A percentile compares a stretch with the other conserved stretches of the same genome.
phyloP scores from a whole-genome alignment of 345 rosid genomes.

The Gossypium herbaceum region DNA sequence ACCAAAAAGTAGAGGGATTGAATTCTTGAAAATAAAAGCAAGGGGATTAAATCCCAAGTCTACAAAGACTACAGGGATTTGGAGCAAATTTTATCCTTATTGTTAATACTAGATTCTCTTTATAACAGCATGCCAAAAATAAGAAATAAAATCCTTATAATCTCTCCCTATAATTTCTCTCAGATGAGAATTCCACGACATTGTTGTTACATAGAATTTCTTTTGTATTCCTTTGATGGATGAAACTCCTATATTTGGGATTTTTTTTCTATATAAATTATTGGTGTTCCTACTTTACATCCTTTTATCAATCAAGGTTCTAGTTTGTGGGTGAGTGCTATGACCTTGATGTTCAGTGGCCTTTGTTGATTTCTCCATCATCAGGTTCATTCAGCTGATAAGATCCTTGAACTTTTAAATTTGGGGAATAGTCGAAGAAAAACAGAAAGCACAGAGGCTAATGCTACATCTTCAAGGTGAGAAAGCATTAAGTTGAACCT shows the following conservation, averaged over 20 bases:
- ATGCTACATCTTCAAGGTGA: slow-evolving; percentile 85
- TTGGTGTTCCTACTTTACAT: neutral
- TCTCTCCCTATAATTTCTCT: no score
- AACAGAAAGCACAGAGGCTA: slow-evolving; percentile 93
- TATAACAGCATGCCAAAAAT: no score
- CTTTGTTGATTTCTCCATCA: slow-evolving; percentile 20
- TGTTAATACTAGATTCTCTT: no score
- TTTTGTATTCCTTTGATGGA: slow-evolving; percentile 1
- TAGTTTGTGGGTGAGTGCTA: slow-evolving; percentile 2
- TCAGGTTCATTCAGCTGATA: slow-evolving; percentile 85
- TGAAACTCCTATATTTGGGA: neutral
- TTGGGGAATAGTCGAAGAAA: slow-evolving; percentile 88
- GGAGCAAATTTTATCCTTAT: no score
- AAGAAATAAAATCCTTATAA: no score
- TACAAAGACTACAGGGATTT: no score
- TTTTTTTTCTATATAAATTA: neutral
- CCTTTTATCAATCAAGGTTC: neutral
- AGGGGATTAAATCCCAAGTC: no score
- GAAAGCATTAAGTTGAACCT: slow-evolving; percentile 13
- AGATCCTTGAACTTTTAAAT: slow-evolving; percentile 86
- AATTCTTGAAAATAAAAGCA: no score
- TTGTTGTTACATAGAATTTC: neutral
- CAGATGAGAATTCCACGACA: no score
- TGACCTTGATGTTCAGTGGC: neutral
- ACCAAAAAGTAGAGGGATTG: no score